Conservation (phyloP, 2,329 filamentous ascomycete genomes). For the Curvularia eragrostidis region DNA sequence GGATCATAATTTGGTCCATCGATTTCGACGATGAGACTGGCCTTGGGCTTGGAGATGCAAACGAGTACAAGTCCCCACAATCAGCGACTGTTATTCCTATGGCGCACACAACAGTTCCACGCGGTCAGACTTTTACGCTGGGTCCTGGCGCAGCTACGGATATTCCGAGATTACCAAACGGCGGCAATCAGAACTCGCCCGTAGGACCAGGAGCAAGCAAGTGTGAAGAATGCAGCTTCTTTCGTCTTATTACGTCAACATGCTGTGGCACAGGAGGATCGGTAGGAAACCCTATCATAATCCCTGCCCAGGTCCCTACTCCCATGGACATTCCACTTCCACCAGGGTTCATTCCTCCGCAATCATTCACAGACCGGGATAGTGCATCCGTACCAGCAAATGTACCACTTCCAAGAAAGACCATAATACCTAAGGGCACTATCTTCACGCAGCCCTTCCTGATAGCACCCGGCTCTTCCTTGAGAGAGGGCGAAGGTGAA, state of each 20-base stretch:
- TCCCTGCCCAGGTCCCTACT: constrained; percentile 11
- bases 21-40: constrained; percentile 22
- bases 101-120: constrained; percentile 8
- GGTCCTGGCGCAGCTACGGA: constrained; percentile 10
- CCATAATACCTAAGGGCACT: constrained; percentile 47
- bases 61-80: constrained; percentile 14
- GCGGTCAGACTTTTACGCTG: constrained; percentile 14
- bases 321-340: constrained; percentile 19
- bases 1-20: constrained; percentile 32
- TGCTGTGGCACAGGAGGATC: constrained; percentile 19
- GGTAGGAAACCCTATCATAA: constrained; percentile 13
- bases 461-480: constrained; percentile 12
- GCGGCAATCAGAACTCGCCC: constrained; percentile 15
- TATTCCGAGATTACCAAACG: constrained; percentile 13
- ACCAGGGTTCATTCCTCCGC: constrained; percentile 15
- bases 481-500: constrained; percentile 12
- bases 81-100: constrained; percentile 10
- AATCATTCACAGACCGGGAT: constrained; percentile 30
- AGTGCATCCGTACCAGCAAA: constrained; percentile 31
- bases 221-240: constrained; percentile 20
- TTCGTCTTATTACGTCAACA: constrained; percentile 16
- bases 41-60: constrained; percentile 17
- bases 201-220: constrained; percentile 12
- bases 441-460: constrained; percentile 57
- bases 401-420: constrained; percentile 34